Evolutionary conservation across 2,329 filamentous ascomycete genomes (phyloP).

Genomic region (Cytospora piceicola): DNA sequence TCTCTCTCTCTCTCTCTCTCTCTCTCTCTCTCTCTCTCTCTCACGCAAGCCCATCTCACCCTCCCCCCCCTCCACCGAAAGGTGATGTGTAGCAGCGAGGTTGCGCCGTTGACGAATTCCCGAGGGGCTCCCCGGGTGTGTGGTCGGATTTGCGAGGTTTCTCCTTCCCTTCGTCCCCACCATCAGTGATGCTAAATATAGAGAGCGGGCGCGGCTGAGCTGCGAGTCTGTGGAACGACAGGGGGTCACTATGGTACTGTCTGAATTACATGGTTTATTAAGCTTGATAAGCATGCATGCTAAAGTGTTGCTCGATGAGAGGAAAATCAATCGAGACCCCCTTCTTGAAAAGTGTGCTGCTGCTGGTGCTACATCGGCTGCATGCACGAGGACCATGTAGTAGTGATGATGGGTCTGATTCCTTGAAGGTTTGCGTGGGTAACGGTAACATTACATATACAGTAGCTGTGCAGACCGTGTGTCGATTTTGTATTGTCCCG

Average conservation of each 20-base stretch:
- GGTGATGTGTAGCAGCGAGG: not conserved
- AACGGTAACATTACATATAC: no score
- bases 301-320: no score
- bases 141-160: slow-evolving; percentile 1
- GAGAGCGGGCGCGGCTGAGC: slow-evolving; percentile 19
- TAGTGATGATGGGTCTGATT: not conserved
- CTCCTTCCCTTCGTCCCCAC: not conserved
- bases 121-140: not conserved
- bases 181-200: slow-evolving; percentile 20
- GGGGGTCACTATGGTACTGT: not conserved
- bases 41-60: no score
- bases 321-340: no score
- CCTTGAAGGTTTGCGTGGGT: not conserved
- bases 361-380: not conserved
- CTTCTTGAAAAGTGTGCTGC: not conserved
- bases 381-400: not conserved
- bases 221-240: not conserved
- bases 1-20: no score
- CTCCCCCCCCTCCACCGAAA: no score
- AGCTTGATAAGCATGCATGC: not conserved
- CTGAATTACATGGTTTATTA: no score
- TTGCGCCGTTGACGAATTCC: not conserved
- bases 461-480: no score
- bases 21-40: no score
- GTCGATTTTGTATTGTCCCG: not conserved